Evolutionary conservation across 2,329 filamentous ascomycete genomes (phyloP), one percentile per base, ranked within the genome.

Genomic region (Lachnellula occidentalis): DNA sequence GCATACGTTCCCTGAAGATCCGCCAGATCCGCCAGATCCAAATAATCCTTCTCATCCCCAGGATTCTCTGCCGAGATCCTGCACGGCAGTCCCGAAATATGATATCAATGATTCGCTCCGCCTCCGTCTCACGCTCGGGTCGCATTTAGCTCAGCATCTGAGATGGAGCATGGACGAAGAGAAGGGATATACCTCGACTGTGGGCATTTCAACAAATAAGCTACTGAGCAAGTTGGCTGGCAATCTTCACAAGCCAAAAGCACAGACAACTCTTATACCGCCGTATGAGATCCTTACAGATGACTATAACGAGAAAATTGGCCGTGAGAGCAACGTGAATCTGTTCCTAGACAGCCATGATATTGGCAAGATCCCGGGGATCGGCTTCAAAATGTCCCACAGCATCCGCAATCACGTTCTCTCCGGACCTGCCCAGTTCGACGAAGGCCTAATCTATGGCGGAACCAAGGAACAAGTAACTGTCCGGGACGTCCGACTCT

Each of bases 201-300:
- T 89, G 42, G 92, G 92, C 4, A 83, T 97, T 21, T 87, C 91
- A 2, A 95, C 90, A 0, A 92, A 87, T 66, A 97, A 97, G 70
- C 71, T 92, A 5, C 76, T 96, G 11, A 84, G 88, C 55, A 97
- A 97, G 70, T 78, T 97, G 14, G 88, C 85, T 9, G 92, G 92
- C 12, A 88, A 83, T 68, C 76, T 86, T 55, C 83, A 96, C 69
- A 97, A 97, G 72, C 92, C 92, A 1, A 85, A 86, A 55, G 87
- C 83, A 57, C 94, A 97, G 70, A 97, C 92, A 0, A 90, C 88
- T 0, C 74, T 97, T 7, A 72, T 95, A 43, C 84, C 87, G 5
- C 81, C 87, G 1, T 80, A 81, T 51, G 74, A 51, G 43, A 48
- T 42, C 15, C 31, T 36, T 3, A 51, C 51, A 8, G 45, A 75